Evolutionary conservation across 208 protist genomes (phyloP), one percentile per base, ranked within the genome.

Genomic region (Jaenimonas drosophilae): DNA sequence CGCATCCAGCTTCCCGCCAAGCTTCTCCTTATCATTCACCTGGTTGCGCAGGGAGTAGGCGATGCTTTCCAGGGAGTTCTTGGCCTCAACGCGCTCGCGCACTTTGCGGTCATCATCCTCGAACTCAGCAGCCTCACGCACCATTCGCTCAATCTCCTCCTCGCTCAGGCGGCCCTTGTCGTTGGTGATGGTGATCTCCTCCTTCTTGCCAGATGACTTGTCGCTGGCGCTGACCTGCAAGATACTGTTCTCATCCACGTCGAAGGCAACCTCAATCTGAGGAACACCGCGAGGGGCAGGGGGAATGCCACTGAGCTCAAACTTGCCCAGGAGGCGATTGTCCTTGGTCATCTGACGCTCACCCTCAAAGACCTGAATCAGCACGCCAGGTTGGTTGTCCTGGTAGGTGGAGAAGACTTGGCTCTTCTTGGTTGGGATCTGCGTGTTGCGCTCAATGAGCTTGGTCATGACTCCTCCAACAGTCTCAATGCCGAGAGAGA

Each of bases 301-400:
- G 17, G 97, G 91, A 47, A 99, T 99, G 49, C 80, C 90, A 27
- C 44, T 74, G 5, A 99, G 74, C 52, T 99, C 96, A 59, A 99
- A 99, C 64, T 96, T 97, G 41, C 97, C 97, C 14, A 99, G 73
- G 0, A 96, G 51, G 52, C 98, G 79, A 77, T 98, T 98, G 76
- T 99, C 96, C 77, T 98, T 97, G 42, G 96, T 98, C 86, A 98
- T 96, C 24, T 89, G 50, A 37, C 96, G 88, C 77, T 99, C 97
- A 44, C 97, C 97, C 78, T 99, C 96, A 59, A 95, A 99, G 9
- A 99, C 72, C 63, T 78, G 68, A 43, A 81, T 81, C 16, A 70
- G 57, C 36, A 99, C 97, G 41, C 69, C 59, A 27, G 63, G 69
- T 58, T 81, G 72, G 64, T 81, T 81, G 60, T 81, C 72, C 49